Conservation (phyloP, 2,329 filamentous ascomycete species). For the Aspergillus novoparasiticus region DNA sequence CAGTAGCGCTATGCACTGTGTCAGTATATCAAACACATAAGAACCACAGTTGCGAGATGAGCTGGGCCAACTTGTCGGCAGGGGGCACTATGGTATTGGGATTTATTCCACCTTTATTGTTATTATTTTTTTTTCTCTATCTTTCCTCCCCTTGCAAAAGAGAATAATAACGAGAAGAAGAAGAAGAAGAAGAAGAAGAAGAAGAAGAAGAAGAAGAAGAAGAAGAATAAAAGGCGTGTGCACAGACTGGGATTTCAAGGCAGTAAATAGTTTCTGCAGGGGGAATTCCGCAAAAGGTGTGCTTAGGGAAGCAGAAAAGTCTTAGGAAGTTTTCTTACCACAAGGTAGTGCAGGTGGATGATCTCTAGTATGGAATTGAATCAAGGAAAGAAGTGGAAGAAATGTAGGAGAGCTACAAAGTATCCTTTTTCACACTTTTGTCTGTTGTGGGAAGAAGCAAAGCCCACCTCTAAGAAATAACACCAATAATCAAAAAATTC, state of each 20-base stretch:
- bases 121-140: background rate
- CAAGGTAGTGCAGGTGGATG: background rate
- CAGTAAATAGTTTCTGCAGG: conserved; percentile 14
- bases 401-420: background rate
- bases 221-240: background rate
- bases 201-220: no score
- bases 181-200: no score
- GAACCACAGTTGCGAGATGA: conserved; percentile 6
- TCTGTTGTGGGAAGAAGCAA: background rate
- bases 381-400: background rate
- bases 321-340: background rate
- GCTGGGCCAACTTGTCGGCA: conserved; percentile 13
- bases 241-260: conserved; percentile 1
- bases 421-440: background rate
- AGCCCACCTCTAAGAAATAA: background rate
- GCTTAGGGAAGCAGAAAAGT: background rate
- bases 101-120: conserved; percentile 2
- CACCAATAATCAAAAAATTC: no score
- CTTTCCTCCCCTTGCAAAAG: background rate
- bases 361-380: background rate
- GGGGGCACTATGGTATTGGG: conserved; percentile 9
- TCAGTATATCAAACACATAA: conserved; percentile 25
- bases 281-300: background rate
- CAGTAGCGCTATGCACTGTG: conserved; percentile 23
- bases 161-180: background rate